Percentiles rank a stretch among this genome's conserved stretches.
Evolutionary conservation across 176 grass and related monocot species (phyloP).

Genomic region (Zizania latifolia): DNA sequence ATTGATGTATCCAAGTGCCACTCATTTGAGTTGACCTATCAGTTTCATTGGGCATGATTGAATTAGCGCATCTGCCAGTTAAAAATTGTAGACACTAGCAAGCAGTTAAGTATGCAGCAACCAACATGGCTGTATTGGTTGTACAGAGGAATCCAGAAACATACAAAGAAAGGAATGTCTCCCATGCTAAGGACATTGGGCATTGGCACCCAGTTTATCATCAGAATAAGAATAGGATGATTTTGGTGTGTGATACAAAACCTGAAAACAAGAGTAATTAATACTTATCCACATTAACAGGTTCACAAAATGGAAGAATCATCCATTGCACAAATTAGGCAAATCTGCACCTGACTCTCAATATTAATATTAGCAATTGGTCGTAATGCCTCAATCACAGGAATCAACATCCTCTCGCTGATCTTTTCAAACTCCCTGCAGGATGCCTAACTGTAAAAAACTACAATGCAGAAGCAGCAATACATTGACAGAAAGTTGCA

Average conservation of each 20-base stretch:
- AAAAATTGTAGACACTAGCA: background rate
- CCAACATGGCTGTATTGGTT: background rate
- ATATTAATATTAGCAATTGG: constrained; percentile 84
- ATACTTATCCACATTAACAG: background rate
- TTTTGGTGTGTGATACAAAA: constrained; percentile 92
- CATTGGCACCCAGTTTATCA: constrained; percentile 62
- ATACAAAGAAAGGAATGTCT: constrained; percentile 99
- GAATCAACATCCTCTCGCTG: constrained; percentile 59
- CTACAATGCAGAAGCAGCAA: background rate
- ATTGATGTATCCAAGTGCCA: constrained; percentile 98
- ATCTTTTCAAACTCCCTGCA: constrained; percentile 82
- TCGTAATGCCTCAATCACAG: constrained; percentile 67
- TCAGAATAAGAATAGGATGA: constrained; percentile 65
- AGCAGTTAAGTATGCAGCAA: constrained; percentile 12
- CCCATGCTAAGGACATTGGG: constrained; percentile 56
- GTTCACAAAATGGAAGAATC: constrained; percentile 4
- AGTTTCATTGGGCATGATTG: constrained; percentile 6
- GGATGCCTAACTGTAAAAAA: constrained; percentile 16
- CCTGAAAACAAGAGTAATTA: constrained; percentile 40
- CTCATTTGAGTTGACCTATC: constrained; percentile 91
- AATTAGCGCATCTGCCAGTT: constrained; percentile 1
- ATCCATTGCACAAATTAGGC: constrained; percentile 2
- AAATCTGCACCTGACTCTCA: constrained; percentile 83
- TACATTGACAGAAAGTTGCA: background rate
- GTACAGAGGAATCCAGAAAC: constrained; percentile 19